phyloP scores from a whole-genome alignment of 2,329 filamentous ascomycete species.

The Teratosphaeriaceae sp. region DNA sequence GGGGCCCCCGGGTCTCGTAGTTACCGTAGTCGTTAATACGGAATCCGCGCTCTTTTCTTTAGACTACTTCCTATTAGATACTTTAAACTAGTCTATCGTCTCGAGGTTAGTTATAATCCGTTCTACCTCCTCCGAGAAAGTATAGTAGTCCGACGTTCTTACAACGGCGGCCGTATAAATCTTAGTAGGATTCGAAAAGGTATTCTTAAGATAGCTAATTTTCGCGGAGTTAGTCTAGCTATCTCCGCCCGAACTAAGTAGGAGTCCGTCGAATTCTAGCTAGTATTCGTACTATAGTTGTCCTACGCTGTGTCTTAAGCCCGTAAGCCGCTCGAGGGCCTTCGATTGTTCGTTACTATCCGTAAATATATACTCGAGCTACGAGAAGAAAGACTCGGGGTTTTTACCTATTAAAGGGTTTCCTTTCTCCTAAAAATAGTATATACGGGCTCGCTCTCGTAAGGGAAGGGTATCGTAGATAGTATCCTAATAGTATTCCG shows the following conservation, averaged over 20 bases:
- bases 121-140: slow-evolving; percentile 2
- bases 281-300: slow-evolving; percentile 12
- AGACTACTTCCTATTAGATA: slow-evolving; percentile 2
- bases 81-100: slow-evolving; percentile 5
- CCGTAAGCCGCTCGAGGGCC: slow-evolving; percentile 6
- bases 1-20: background rate
- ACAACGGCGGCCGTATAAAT: background rate
- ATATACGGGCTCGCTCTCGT: background rate
- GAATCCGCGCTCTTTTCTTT: background rate
- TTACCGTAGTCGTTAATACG: background rate
- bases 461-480: slow-evolving; percentile 1
- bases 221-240: slow-evolving; percentile 3
- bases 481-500: slow-evolving; percentile 4
- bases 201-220: slow-evolving; percentile 5
- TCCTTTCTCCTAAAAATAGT: slow-evolving; percentile 6
- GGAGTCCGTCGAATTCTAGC: slow-evolving; percentile 11
- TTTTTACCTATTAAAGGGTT: slow-evolving; percentile 4
- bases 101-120: slow-evolving; percentile 6
- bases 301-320: slow-evolving; percentile 2
- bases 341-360: slow-evolving; percentile 12
- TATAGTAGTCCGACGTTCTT: slow-evolving; percentile 1
- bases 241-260: slow-evolving; percentile 4
- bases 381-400: slow-evolving; percentile 10
- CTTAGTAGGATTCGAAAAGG: background rate
- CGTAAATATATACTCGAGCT: slow-evolving; percentile 8